phyloP scores from a whole-genome alignment of 192 early-diverging fungal species.

The Coemansia sp. region DNA sequence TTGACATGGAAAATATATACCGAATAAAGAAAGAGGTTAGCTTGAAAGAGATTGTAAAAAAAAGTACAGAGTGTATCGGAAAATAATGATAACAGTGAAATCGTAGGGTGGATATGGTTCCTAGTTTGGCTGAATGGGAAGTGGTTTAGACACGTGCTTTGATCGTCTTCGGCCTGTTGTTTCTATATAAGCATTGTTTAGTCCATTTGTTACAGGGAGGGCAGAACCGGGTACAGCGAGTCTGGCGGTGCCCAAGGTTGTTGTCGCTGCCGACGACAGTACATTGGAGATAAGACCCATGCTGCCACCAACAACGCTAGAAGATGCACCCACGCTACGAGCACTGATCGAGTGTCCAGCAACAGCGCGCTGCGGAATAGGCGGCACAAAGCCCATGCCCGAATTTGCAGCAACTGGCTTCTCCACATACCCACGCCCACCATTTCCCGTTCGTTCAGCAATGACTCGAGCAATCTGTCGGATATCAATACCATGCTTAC shows the following conservation, averaged over 20 bases:
- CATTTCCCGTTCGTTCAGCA: constrained; percentile 13
- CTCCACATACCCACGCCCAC: neutral
- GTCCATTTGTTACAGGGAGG: neutral
- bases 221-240: neutral
- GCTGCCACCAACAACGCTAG: constrained; percentile 7
- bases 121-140: constrained; percentile 8
- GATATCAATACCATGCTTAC: constrained; percentile 49
- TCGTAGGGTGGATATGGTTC: constrained; percentile 3
- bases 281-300: constrained; percentile 10
- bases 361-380: constrained; percentile 30
- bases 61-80: neutral
- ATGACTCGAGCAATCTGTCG: constrained; percentile 33
- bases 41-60: neutral
- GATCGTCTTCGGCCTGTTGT: constrained; percentile 7
- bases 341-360: constrained; percentile 47
- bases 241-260: constrained; percentile 10
- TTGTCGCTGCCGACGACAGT: neutral
- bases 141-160: constrained; percentile 15
- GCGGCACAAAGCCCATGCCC: neutral
- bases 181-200: constrained; percentile 20
- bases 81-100: neutral
- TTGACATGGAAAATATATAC: neutral
- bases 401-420: neutral
- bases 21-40: neutral
- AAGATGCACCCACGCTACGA: constrained; percentile 5